Conservation (phyloP, 495 filamentous ascomycete species). For the Sphaerosporella brunnea region DNA sequence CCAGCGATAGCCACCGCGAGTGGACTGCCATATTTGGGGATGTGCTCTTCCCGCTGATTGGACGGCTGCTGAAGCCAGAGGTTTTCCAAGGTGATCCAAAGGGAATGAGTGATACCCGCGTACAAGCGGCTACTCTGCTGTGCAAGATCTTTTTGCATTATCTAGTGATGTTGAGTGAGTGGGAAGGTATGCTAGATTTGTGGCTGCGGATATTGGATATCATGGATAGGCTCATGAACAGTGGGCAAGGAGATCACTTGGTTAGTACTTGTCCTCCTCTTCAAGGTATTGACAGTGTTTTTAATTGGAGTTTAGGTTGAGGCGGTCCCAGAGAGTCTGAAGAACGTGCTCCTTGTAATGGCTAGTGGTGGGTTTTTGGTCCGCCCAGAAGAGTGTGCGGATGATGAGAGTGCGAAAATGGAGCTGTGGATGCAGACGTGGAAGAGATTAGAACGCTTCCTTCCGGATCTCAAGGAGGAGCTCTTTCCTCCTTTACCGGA, state of each 20-base stretch:
- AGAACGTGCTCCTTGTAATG: conserved; percentile 96
- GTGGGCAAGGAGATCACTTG: conserved; percentile 75
- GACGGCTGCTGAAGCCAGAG: conserved; percentile 79
- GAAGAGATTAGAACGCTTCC: conserved; percentile 75
- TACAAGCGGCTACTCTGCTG: conserved; percentile 75
- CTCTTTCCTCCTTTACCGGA: conserved; percentile 20
- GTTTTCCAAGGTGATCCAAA: conserved; percentile 80
- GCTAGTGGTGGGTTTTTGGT: conserved; percentile 71
- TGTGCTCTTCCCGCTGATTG: conserved; percentile 87
- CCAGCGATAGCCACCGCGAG: conserved; percentile 60
- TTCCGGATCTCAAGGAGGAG: conserved; percentile 50
- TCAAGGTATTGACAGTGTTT: neutral
- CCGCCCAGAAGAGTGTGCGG: conserved; percentile 43
- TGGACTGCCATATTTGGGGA: conserved; percentile 92
- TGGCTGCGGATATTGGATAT: conserved; percentile 89
- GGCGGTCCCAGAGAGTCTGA: conserved; percentile 85
- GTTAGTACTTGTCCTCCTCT: conserved; percentile 34
- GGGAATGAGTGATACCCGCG: conserved; percentile 89
- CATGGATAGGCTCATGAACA: conserved; percentile 92
- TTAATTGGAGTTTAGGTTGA: conserved; percentile 47
- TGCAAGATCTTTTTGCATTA: conserved; percentile 95
- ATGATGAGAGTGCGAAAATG: conserved; percentile 38
- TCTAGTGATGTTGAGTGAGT: conserved; percentile 62
- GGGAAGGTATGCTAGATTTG: conserved; percentile 81
- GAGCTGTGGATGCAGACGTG: conserved; percentile 65